Conservation (phyloP, 1,139 yeast genomes). For the Yamadazyma kanchanaburiensis region DNA sequence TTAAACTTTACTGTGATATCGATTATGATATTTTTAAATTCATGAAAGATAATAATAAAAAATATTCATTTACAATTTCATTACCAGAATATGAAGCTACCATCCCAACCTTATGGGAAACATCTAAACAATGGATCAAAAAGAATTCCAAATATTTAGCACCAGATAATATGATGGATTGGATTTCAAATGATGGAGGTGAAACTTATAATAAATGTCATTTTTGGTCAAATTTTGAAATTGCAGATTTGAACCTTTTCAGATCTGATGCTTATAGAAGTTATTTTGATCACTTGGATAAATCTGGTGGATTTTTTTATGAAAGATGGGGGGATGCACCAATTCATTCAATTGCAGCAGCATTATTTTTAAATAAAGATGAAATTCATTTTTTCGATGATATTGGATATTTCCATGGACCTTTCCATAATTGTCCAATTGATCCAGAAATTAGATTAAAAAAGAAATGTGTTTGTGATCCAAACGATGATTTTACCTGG, state of each 20-base stretch:
- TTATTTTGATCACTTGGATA: conserved; percentile 69
- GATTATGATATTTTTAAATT: conserved; percentile 79
- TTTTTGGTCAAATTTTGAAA: conserved; percentile 87
- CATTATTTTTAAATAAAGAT: conserved; percentile 63
- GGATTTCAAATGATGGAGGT: conserved; percentile 69
- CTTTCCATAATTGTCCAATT: conserved; percentile 74
- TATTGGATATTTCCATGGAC: conserved; percentile 78
- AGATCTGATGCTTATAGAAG: conserved; percentile 64
- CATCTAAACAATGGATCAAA: conserved; percentile 64
- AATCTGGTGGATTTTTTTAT: conserved; percentile 82
- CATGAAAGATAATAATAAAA: conserved; percentile 71
- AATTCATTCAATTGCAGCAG: conserved; percentile 83
- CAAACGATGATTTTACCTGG: conserved; percentile 70
- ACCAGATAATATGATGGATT: conserved; percentile 65
- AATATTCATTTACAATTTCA: conserved; percentile 76
- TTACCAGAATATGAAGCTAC: conserved; percentile 81
- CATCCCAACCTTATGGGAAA: conserved; percentile 78
- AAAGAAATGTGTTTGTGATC: conserved; percentile 70
- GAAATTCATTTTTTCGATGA: conserved; percentile 78
- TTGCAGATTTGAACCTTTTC: conserved; percentile 73
- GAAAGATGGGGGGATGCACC: conserved; percentile 97
- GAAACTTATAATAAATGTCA: conserved; percentile 72
- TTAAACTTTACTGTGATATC: conserved; percentile 72
- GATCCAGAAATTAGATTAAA: conserved; percentile 48
- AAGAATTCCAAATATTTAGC: conserved; percentile 64